phyloP scores from a whole-genome alignment of 768 basidiomycete species.

The Suillus plorans region DNA sequence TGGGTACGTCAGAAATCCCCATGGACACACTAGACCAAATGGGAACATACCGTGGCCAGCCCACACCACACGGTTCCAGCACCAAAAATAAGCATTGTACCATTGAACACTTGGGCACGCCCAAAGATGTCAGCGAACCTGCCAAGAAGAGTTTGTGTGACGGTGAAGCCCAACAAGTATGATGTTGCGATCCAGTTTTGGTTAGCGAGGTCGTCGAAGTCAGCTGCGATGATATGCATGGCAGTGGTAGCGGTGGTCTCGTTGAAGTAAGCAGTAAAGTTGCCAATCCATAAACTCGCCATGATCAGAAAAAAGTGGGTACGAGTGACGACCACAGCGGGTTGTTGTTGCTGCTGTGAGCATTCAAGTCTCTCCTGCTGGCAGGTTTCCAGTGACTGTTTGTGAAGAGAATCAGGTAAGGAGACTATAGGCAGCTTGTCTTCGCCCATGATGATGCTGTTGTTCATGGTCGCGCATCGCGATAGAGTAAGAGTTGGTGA shows the following conservation, averaged over 20 bases:
- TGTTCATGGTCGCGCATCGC: slow-evolving; percentile 30
- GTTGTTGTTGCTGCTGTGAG: slow-evolving; percentile 14
- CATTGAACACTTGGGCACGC: slow-evolving; percentile 33
- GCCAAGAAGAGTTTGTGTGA: slow-evolving; percentile 35
- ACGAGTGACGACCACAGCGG: slow-evolving; percentile 28
- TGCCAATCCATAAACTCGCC: slow-evolving; percentile 33
- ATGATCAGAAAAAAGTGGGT: slow-evolving; percentile 34
- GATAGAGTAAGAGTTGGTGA: slow-evolving; percentile 30
- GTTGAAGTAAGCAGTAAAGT: slow-evolving; percentile 36
- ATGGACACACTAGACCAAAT: neutral
- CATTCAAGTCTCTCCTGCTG: neutral
- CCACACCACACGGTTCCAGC: slow-evolving; percentile 35
- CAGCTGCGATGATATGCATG: slow-evolving; percentile 34
- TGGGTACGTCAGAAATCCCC: slow-evolving; percentile 10
- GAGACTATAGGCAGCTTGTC: slow-evolving; percentile 19
- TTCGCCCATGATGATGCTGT: slow-evolving; percentile 26
- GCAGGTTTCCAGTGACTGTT: slow-evolving; percentile 5
- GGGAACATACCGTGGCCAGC: slow-evolving; percentile 26
- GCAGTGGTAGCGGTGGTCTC: slow-evolving; percentile 35
- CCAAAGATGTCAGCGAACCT: slow-evolving; percentile 36
- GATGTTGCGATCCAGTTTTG: slow-evolving; percentile 37
- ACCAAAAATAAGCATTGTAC: slow-evolving; percentile 35
- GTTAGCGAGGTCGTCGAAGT: slow-evolving; percentile 29
- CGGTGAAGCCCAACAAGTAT: slow-evolving; percentile 36
- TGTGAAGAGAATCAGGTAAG: slow-evolving; percentile 4